These are phyloP conservation scores for Peronospora farinosa DNA, from an alignment of 352 stramenopile genomes.

Conservation along the genomic window DNA sequence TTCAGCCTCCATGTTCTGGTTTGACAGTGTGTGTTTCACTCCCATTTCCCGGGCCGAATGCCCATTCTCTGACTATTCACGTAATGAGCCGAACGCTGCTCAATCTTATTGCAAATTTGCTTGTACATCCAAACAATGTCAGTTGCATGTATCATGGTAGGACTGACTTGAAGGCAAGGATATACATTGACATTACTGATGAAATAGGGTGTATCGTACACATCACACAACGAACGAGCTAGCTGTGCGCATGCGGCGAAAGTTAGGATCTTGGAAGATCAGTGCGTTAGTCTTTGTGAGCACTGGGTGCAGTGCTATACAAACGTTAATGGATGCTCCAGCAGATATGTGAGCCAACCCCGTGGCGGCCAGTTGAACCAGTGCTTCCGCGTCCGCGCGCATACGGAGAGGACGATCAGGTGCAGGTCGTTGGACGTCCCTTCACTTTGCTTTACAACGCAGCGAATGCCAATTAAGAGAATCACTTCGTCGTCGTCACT, in stretches of 20 bases:
- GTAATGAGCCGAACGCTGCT: conserved; percentile 49
- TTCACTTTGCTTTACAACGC: not conserved
- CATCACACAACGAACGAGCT: too few relatives aligned
- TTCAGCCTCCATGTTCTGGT: conserved; percentile 45
- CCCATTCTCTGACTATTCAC: conserved; percentile 34
- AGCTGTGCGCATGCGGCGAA: conserved; percentile 71
- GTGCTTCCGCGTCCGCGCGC: conserved; percentile 44
- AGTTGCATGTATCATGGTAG: too few relatives aligned
- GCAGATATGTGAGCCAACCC: conserved; percentile 57
- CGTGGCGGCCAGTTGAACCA: conserved; percentile 53
- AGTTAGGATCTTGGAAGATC: conserved; percentile 63
- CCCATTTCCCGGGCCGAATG: conserved; percentile 15
- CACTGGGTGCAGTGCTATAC: conserved; percentile 64
- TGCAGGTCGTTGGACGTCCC: not conserved
- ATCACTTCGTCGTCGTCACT: not conserved
- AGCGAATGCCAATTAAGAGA: conserved; percentile 4
- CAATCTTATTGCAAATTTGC: conserved; percentile 64
- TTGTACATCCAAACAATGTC: too few relatives aligned
- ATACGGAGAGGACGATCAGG: conserved; percentile 13
- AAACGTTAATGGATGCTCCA: conserved; percentile 64
- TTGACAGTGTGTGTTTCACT: conserved; percentile 45
- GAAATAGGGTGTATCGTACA: too few relatives aligned
- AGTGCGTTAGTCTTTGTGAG: conserved; percentile 51
- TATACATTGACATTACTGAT: too few relatives aligned
- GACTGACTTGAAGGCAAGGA: too few relatives aligned